Base-by-base conservation (phyloP, 2,329 filamentous ascomycete genomes). In the Arachnomyces sp. region DNA sequence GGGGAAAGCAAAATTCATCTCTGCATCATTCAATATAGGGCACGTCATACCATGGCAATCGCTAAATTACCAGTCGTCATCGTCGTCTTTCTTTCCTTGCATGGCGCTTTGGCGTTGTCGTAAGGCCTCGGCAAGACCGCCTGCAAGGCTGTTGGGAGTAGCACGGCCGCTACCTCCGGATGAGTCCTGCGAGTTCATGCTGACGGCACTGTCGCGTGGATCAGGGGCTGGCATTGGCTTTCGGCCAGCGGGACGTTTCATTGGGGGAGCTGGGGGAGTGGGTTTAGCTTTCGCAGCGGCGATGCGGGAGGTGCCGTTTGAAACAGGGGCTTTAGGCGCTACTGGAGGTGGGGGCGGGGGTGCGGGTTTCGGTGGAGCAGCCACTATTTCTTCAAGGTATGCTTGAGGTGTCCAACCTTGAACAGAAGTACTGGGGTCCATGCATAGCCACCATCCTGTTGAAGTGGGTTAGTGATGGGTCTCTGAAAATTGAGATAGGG, bases 351-450 rank as follows among this genome's bases (percentile, higher is more conserved):
- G 20, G 9, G 20, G 20, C 5, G 20, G 20, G 20, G 20, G 20
- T 1, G 82, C 77, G 1, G 83, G 78, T 7, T 81, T 81, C 11
- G 84, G 20, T 25, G 40, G 81, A 9, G 70, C 65, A 20, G 71
- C 63, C 3, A 53, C 56, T 43, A 67, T 59, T 45, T 95, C 89
- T 64, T 96, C 84, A 7, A 98, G 82, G 56, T 98, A 98, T 14
- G 90, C 87, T 14, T 89, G 84, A 0, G 92, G 92, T 2, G 92
- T 79, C 92, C 92, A 98, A 38, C 88, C 92, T 63, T 92, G 86
- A n/a, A 77, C 77, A 50, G 73, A 71, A 34, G 71, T 71, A 53
- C 77, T 67, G 36, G 68, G 65, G 46, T 82, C 84, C 69, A 87
- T 90, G 47, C 82, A 92, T 34, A 96, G 73, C 90, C 90, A 96